Percentiles rank a stretch among this genome's conserved stretches.
Conservation (phyloP, 2,329 filamentous ascomycete species). For the Alternaria arborescens region DNA sequence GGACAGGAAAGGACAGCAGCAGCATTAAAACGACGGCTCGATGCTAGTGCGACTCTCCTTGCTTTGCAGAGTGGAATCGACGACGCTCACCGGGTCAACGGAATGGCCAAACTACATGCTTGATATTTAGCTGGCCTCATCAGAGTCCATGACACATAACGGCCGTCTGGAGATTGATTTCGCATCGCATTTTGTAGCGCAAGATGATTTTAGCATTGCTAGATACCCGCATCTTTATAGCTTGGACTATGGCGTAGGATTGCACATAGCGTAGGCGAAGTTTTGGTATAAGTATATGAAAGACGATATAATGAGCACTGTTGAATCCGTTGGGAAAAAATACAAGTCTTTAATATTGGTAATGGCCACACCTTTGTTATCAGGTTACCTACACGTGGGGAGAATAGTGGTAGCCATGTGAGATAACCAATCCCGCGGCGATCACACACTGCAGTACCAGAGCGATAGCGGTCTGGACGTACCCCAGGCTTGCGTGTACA, state of each 20-base stretch:
- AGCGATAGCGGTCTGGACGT: constrained; percentile 34
- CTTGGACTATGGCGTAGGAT: constrained; percentile 21
- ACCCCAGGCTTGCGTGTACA: constrained; percentile 7
- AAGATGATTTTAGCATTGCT: constrained; percentile 46
- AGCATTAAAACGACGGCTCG: constrained; percentile 48
- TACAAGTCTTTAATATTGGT: background rate
- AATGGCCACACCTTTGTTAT: background rate
- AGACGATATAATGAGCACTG: constrained; percentile 11
- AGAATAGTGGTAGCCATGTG: constrained; percentile 3
- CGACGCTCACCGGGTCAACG: constrained; percentile 32
- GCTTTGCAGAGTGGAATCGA: constrained; percentile 43
- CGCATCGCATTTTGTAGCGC: constrained; percentile 31
- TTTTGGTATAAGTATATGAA: constrained; percentile 4
- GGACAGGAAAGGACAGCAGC: constrained; percentile 50
- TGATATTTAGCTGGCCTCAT: constrained; percentile 19
- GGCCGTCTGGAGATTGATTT: constrained; percentile 20
- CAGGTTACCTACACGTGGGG: constrained; percentile 23
- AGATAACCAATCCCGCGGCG: constrained; percentile 11
- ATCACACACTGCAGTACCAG: constrained; percentile 19
- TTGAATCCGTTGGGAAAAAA: background rate
- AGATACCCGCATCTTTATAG: constrained; percentile 51
- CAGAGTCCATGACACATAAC: constrained; percentile 20
- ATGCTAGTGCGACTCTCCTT: constrained; percentile 47
- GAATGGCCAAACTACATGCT: constrained; percentile 40
- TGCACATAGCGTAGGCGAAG: constrained; percentile 17